Evolutionary conservation across 306 rosid genomes (phyloP).

Genomic region (Castanopsis chinensis): DNA sequence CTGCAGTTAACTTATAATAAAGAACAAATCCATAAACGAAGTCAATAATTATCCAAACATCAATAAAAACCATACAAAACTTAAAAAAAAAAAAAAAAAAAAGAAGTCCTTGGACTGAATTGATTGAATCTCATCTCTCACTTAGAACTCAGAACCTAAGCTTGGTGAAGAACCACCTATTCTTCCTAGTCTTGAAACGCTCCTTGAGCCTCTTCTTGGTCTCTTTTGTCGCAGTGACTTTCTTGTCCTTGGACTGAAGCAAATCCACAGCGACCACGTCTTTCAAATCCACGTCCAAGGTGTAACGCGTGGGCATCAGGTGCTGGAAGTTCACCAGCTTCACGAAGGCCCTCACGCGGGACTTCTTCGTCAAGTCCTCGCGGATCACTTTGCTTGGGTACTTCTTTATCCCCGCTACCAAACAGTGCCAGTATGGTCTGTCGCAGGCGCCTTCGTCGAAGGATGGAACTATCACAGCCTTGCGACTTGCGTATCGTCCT

Average conservation of each 20-base stretch:
- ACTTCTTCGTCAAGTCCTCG: constrained; percentile 40
- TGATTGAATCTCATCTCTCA: no score
- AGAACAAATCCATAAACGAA: no score
- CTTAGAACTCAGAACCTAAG: constrained; percentile 45
- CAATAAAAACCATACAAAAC: no score
- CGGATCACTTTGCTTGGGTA: constrained; percentile 34
- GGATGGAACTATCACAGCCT: constrained; percentile 30
- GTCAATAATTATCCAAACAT: no score
- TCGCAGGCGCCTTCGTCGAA: constrained; percentile 41
- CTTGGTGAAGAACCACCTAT: constrained; percentile 49
- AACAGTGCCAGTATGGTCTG: constrained; percentile 35
- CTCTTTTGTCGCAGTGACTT: constrained; percentile 35
- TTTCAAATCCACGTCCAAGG: constrained; percentile 45
- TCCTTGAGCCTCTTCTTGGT: constrained; percentile 42
- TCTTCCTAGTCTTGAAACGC: constrained; percentile 41
- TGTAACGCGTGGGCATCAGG: constrained; percentile 46
- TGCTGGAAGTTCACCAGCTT: constrained; percentile 42
- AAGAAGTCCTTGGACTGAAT: no score
- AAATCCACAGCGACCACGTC: constrained; percentile 28
- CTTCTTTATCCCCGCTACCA: constrained; percentile 38
- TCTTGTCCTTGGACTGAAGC: constrained; percentile 31
- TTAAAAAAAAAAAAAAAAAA: no score
- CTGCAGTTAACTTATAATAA: no score
- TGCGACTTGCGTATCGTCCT: constrained; percentile 39
- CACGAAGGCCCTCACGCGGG: constrained; percentile 38